Evolutionary conservation across 345 rosid genomes (phyloP), one percentile per base, ranked within the genome.

Genomic region (Sisymbrium altissimum): DNA sequence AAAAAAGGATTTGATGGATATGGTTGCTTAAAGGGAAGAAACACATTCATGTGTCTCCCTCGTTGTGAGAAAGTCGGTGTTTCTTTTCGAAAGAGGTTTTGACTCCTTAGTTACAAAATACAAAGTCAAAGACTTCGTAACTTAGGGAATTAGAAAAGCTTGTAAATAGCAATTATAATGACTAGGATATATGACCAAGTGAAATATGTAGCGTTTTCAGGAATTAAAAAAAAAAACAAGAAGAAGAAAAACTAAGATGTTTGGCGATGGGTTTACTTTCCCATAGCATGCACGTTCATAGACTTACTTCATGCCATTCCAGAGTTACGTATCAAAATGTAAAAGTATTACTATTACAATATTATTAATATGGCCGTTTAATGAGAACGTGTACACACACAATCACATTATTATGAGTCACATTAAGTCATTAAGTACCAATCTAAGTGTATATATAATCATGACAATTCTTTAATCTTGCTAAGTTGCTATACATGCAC

Each of bases 11-110:
- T 50, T 52, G 56, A 52, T 60, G 17, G 56, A 9, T 52, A 60
- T 33, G 79, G 68, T 56, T 74, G 67, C 79, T 63, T 55, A 38
- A 76, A 45, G 66, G 30, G 80, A 64, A 64, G 75, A 64, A 76
- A 76, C 71, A 64, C 71, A 36, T 36, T 36, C 6, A 35, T 13
- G 44, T 70, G 70, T 45, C 64, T 23, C 32, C 49, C 39, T 68
- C 52, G 10, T n/a, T 23, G 56, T 17, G 56, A 50, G 30, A 74
- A 59, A 27, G 61, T 74, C 60, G 36, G 50, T 67, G 21, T 74
- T 66, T 58, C 41, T 29, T 38, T 17, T 44, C 13, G 43, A 41
- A 38, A 1, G 38, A 52, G 30, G 3, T 15, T 25, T 41, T 50
- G 79, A 75, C 64, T 48, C 50, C 2, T 36, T 45, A 7, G 13